Percentiles rank a stretch among this genome's conserved stretches.
Evolutionary conservation across 345 rosid species (phyloP).

Genomic region (Linum tenue): DNA sequence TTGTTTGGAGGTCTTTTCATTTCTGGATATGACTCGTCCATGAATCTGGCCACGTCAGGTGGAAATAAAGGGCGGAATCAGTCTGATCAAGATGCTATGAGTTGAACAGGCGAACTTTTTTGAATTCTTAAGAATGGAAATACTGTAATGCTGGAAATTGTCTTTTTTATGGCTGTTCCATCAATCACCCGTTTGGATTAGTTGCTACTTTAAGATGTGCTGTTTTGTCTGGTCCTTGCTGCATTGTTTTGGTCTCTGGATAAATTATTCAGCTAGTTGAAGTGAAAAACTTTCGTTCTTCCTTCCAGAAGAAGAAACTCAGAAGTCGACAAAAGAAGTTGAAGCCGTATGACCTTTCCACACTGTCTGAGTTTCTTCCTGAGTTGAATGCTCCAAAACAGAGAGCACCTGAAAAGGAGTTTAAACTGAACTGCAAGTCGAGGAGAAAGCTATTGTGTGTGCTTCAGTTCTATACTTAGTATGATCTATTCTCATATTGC

Average conservation of each 20-base stretch:
- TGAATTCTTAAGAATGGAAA: no score
- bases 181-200: no score
- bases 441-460: constrained; percentile 58
- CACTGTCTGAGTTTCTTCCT: constrained; percentile 71
- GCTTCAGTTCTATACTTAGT: not conserved
- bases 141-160: no score
- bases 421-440: constrained; percentile 65
- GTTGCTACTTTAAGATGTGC: no score
- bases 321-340: constrained; percentile 58
- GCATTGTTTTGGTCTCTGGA: not conserved
- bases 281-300: not conserved
- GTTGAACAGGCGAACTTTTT: no score
- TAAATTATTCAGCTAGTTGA: not conserved
- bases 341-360: constrained; percentile 61
- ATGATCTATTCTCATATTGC: not conserved
- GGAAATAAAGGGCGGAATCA: no score
- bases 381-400: constrained; percentile 37
- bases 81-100: no score
- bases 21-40: no score
- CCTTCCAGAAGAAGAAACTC: constrained; percentile 41
- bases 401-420: constrained; percentile 25
- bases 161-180: no score
- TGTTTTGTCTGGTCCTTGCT: no score
- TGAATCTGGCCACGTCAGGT: no score
- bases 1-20: no score